These are phyloP conservation scores for Globisporangium paroecandrum DNA, from an alignment of 352 stramenopile species.

Conservation along the genomic window DNA sequence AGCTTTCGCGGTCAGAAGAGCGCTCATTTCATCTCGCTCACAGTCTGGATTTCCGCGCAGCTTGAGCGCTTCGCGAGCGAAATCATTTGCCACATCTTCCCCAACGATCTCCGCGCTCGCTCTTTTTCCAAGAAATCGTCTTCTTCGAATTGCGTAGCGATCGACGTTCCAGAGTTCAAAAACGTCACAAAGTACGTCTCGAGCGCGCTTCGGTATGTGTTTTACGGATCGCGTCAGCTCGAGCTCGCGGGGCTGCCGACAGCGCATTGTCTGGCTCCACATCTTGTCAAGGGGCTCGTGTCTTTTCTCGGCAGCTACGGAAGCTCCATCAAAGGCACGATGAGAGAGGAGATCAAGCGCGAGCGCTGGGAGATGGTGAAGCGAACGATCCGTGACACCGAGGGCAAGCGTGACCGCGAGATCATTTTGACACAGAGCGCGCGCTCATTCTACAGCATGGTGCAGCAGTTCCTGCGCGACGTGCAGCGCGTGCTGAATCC, in stretches of 20 bases:
- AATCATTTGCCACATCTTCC: conserved; percentile 75
- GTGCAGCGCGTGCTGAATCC: conserved; percentile 74
- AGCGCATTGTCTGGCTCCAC: conserved; percentile 63
- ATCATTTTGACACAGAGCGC: conserved; percentile 82
- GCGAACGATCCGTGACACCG: conserved; percentile 65
- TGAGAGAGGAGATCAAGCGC: conserved; percentile 75
- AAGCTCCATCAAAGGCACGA: conserved; percentile 60
- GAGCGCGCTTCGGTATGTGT: conserved; percentile 71
- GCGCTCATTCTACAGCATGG: conserved; percentile 69
- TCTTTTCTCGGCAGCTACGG: conserved; percentile 64
- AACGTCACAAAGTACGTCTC: conserved; percentile 74
- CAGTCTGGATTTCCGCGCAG: conserved; percentile 78
- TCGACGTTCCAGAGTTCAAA: conserved; percentile 77
- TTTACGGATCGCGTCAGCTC: conserved; percentile 76
- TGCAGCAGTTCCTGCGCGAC: conserved; percentile 81
- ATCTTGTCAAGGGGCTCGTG: conserved; percentile 55
- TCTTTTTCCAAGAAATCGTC: conserved; percentile 4
- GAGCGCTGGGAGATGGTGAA: conserved; percentile 79
- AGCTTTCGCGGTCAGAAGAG: conserved; percentile 73
- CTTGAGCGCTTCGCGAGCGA: conserved; percentile 73
- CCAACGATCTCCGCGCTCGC: conserved; percentile 26
- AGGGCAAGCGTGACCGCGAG: conserved; percentile 63
- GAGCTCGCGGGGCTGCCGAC: conserved; percentile 75
- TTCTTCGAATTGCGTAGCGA: conserved; percentile 27
- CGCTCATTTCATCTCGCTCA: conserved; percentile 73